Evolutionary conservation across 2,329 filamentous ascomycete species (phyloP).

Genomic region (Monosporascus sp.): DNA sequence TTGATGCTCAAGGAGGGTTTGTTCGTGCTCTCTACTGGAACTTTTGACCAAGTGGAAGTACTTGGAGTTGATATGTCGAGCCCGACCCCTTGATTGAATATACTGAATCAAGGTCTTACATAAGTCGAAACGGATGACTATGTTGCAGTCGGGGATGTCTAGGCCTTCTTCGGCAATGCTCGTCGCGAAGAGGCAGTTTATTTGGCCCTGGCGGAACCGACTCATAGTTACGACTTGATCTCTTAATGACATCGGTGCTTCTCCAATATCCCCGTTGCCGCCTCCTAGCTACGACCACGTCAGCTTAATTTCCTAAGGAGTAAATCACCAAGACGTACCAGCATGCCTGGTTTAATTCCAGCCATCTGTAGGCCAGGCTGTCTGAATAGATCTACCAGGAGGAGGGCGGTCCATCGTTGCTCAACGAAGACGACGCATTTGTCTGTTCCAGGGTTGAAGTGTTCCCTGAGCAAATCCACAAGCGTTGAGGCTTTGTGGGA

Average conservation of each 20-base stretch:
- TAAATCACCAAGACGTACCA: slow-evolving; percentile 38
- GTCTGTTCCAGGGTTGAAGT: slow-evolving; percentile 55
- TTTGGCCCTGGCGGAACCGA: slow-evolving; percentile 52
- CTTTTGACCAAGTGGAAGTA: slow-evolving; percentile 81
- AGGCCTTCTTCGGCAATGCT: slow-evolving; percentile 64
- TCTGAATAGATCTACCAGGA: slow-evolving; percentile 65
- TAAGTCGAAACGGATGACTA: slow-evolving; percentile 74
- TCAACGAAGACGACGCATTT: slow-evolving; percentile 88
- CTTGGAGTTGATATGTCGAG: slow-evolving; percentile 69
- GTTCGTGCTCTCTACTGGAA: slow-evolving; percentile 57
- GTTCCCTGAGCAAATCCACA: slow-evolving; percentile 50
- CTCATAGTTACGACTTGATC: slow-evolving; percentile 70
- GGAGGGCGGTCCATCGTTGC: slow-evolving; percentile 67
- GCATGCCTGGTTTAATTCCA: slow-evolving; percentile 48
- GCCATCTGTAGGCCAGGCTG: slow-evolving; percentile 49
- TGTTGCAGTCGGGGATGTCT: slow-evolving; percentile 63
- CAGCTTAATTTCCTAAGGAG: slow-evolving; percentile 7
- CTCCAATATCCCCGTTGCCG: slow-evolving; percentile 43
- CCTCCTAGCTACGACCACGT: slow-evolving; percentile 28
- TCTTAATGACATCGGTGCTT: slow-evolving; percentile 61
- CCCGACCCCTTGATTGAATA: slow-evolving; percentile 85
- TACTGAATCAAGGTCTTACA: slow-evolving; percentile 91
- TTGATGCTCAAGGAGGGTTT: slow-evolving; percentile 54
- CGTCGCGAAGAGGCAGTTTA: slow-evolving; percentile 63
- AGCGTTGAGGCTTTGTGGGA: slow-evolving; percentile 71